Evolutionary conservation across 2,329 filamentous ascomycete genomes (phyloP).

Genomic region (Aureobasidium lini): DNA sequence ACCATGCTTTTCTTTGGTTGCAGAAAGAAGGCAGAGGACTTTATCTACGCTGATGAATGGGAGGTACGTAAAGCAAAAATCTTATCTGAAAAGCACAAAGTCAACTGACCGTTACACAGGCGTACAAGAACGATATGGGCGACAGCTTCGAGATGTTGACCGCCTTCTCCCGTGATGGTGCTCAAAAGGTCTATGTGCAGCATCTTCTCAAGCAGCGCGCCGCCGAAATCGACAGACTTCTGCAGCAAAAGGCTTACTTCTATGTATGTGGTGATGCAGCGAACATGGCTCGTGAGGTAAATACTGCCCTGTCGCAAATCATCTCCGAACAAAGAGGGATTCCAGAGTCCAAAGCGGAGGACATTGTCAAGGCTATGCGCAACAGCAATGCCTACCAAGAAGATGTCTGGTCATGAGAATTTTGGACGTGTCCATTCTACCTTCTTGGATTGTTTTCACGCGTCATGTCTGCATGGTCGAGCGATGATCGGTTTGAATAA

Average conservation of each 20-base stretch:
- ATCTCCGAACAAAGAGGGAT: conserved; percentile 77
- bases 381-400: conserved; percentile 93
- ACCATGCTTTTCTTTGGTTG: conserved; percentile 95
- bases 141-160: conserved; percentile 86
- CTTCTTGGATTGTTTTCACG: neutral
- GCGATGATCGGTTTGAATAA: conserved; percentile 10
- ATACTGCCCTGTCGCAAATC: conserved; percentile 76
- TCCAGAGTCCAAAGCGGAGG: conserved; percentile 80
- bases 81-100: neutral
- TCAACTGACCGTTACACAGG: conserved; percentile 40
- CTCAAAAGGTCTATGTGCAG: conserved; percentile 94
- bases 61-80: conserved; percentile 54
- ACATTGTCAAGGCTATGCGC: conserved; percentile 95
- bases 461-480: conserved; percentile 9
- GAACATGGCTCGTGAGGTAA: conserved; percentile 55
- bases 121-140: conserved; percentile 74
- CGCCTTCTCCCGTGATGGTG: conserved; percentile 84
- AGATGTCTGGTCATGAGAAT: conserved; percentile 55
- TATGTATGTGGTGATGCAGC: conserved; percentile 98
- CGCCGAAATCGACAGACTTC: conserved; percentile 76
- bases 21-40: conserved; percentile 80
- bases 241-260: conserved; percentile 83
- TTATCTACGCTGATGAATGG: conserved; percentile 87
- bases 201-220: conserved; percentile 79
- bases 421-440: neutral